Percentiles rank a stretch among this genome's conserved stretches.
Conservation (phyloP, 768 basidiomycete species). For the Boletus fagicola region DNA sequence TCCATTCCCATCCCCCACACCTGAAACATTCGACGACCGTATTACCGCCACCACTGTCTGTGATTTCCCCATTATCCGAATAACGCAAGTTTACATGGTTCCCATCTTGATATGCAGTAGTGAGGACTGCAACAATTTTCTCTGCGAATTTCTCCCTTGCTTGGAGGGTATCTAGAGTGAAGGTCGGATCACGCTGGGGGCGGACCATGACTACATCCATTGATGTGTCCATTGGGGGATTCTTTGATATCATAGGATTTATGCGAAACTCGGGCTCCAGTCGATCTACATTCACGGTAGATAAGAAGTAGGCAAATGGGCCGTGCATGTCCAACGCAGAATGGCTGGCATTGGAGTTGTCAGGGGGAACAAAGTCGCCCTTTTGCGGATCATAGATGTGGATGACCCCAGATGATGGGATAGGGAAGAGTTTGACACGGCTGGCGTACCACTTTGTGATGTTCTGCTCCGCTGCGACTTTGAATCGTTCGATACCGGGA, state of each 20-base stretch:
- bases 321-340: conserved; percentile 55
- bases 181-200: conserved; percentile 58
- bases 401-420: conserved; percentile 39
- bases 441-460: conserved; percentile 69
- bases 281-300: conserved; percentile 80
- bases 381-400: conserved; percentile 59
- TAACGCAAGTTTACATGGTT: conserved; percentile 66
- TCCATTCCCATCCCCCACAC: conserved; percentile 84
- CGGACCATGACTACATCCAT: conserved; percentile 79
- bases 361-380: conserved; percentile 47
- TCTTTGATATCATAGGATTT: conserved; percentile 53
- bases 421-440: conserved; percentile 54
- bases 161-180: conserved; percentile 40
- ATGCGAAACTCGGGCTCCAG: conserved; percentile 83
- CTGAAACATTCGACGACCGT: conserved; percentile 75
- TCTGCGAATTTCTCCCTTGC: conserved; percentile 49
- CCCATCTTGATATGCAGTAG: conserved; percentile 76
- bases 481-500: conserved; percentile 84
- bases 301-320: conserved; percentile 84
- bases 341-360: conserved; percentile 32
- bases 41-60: conserved; percentile 44
- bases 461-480: conserved; percentile 78
- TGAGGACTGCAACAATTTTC: conserved; percentile 54
- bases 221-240: conserved; percentile 44
- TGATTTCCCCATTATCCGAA: conserved; percentile 40